Evolutionary conservation across 2,329 filamentous ascomycete species (phyloP).

Genomic region (Epicoccum nigrum): DNA sequence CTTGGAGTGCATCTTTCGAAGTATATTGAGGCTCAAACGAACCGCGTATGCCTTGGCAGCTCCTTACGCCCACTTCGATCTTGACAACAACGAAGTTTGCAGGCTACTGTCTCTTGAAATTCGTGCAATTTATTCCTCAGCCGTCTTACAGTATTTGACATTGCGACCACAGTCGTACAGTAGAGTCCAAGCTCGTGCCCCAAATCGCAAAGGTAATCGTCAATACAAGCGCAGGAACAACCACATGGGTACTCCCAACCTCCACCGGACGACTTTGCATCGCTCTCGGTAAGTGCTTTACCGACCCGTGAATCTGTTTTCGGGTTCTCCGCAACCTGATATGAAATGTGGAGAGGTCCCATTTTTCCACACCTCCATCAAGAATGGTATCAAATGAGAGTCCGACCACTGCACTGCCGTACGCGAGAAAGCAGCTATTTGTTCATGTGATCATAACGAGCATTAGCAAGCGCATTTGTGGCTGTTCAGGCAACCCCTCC

Average conservation of each 20-base stretch:
- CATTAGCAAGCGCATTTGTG: neutral
- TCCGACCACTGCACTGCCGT: neutral
- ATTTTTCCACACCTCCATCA: conserved; percentile 14
- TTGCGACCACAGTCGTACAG: neutral
- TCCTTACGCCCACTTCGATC: neutral
- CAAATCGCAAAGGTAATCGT: neutral
- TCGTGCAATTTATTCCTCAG: too few species aligned
- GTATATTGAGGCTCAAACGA: neutral
- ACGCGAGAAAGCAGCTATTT: neutral
- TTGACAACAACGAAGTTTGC: neutral
- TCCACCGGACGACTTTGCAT: too few species aligned
- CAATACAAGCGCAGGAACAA: neutral
- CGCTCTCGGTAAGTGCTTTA: neutral
- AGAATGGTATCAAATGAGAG: neutral
- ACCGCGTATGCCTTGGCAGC: neutral
- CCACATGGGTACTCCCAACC: neutral
- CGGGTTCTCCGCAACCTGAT: conserved; percentile 6
- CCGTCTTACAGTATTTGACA: too few species aligned
- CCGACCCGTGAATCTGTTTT: conserved; percentile 2
- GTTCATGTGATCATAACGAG: neutral
- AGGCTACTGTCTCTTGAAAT: too few species aligned
- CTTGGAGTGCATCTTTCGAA: neutral
- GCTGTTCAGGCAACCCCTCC: neutral
- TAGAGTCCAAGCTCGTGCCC: neutral
- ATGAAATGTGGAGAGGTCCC: conserved; percentile 15